phyloP scores from a whole-genome alignment of 176 grass and related monocot genomes.

The Chloris gayana region DNA sequence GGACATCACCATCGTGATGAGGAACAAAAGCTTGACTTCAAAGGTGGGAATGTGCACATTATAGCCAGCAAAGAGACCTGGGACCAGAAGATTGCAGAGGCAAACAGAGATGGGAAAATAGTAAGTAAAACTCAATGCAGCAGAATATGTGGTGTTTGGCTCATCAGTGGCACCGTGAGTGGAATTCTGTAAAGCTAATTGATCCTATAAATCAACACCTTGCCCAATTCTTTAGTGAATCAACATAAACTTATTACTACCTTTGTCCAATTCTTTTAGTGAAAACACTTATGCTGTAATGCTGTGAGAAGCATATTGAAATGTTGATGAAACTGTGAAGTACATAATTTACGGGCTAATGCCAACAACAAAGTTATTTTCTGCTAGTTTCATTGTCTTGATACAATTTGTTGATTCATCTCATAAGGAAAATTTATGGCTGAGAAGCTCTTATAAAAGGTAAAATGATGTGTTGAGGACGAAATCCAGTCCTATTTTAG shows the following conservation, averaged over 20 bases:
- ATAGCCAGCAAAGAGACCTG: slow-evolving; percentile 86
- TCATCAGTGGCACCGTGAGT: background rate
- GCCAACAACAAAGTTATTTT: background rate
- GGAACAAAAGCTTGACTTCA: slow-evolving; percentile 73
- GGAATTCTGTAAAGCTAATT: background rate
- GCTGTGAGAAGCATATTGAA: background rate
- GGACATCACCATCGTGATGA: slow-evolving; percentile 39
- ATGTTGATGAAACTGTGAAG: background rate
- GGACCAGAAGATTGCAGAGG: slow-evolving; percentile 85
- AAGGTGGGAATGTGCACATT: slow-evolving; percentile 84
- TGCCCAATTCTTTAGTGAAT: background rate
- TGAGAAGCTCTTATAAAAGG: background rate
- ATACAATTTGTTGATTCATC: background rate
- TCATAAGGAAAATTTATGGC: background rate
- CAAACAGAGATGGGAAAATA: slow-evolving; percentile 82
- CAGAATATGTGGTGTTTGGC: slow-evolving; percentile 12
- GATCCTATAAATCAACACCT: background rate
- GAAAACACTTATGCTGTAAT: background rate
- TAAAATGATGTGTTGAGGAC: background rate
- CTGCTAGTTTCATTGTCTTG: background rate
- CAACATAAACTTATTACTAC: background rate
- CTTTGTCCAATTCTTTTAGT: background rate
- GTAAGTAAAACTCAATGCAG: slow-evolving; percentile 52
- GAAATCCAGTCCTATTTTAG: background rate
- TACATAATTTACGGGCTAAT: background rate